These are phyloP conservation scores for Diaporthe sp. DNA, from an alignment of 2,329 filamentous ascomycete genomes.

Conservation along the genomic window DNA sequence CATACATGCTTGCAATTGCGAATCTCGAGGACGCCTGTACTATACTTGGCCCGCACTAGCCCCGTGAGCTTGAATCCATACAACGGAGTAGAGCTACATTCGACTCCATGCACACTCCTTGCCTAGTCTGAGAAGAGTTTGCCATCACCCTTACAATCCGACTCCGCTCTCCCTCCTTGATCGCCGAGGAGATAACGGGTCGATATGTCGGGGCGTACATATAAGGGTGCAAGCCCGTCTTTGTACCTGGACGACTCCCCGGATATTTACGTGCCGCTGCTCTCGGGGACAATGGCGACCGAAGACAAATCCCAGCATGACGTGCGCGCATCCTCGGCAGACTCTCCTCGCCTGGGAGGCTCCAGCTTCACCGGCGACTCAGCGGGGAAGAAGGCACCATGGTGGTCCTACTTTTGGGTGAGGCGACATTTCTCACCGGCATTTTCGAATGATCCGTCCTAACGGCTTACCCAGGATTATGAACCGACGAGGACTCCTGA, in stretches of 20 bases:
- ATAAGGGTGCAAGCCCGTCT: slow-evolving; percentile 20
- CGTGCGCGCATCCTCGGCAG: slow-evolving; percentile 12
- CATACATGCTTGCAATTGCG: slow-evolving; percentile 35
- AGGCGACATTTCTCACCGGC: neutral
- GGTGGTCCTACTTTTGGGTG: slow-evolving; percentile 42
- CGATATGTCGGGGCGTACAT: slow-evolving; percentile 11
- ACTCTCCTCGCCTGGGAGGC: slow-evolving; percentile 13
- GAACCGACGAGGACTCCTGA: slow-evolving; percentile 47
- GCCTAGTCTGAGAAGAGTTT: slow-evolving; percentile 32
- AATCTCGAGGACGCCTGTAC: slow-evolving; percentile 7
- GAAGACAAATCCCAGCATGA: slow-evolving; percentile 35
- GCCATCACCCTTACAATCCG: slow-evolving; percentile 21
- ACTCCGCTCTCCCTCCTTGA: slow-evolving; percentile 18
- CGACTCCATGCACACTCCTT: slow-evolving; percentile 24
- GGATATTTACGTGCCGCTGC: slow-evolving; percentile 34
- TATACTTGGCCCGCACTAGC: slow-evolving; percentile 19
- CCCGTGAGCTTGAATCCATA: slow-evolving; percentile 7
- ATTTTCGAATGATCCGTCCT: neutral
- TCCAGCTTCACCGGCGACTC: neutral
- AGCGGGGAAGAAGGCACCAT: slow-evolving; percentile 27
- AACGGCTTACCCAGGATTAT: slow-evolving; percentile 34
- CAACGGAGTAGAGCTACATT: slow-evolving; percentile 20
- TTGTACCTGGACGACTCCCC: slow-evolving; percentile 1
- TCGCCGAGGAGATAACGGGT: slow-evolving; percentile 15
- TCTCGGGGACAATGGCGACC: slow-evolving; percentile 36